Evolutionary conservation across 768 basidiomycete genomes (phyloP).

Genomic region (Tulasnella sp.): DNA sequence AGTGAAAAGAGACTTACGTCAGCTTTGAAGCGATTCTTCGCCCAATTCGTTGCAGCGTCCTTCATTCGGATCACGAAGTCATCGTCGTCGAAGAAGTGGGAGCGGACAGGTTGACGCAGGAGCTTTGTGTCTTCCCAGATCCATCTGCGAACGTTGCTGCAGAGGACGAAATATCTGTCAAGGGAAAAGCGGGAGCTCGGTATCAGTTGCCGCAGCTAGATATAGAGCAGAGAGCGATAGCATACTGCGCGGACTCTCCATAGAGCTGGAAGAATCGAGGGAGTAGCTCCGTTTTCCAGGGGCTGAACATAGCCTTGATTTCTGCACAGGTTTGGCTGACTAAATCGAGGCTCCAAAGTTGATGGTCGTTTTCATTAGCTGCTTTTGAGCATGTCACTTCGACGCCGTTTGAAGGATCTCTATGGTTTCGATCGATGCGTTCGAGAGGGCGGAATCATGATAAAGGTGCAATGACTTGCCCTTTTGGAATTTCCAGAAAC

Average conservation of each 20-base stretch:
- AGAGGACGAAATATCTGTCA: background rate
- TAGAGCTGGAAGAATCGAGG: background rate
- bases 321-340: background rate
- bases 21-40: background rate
- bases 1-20: background rate
- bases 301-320: background rate
- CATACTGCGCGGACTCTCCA: background rate
- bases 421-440: background rate
- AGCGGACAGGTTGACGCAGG: background rate
- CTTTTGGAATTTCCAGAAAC: background rate
- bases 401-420: background rate
- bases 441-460: background rate
- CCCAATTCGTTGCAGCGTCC: background rate
- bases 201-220: no score
- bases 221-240: background rate
- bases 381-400: background rate
- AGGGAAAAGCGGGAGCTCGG: no score
- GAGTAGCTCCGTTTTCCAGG: background rate
- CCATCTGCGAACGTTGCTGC: background rate
- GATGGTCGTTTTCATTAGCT: background rate
- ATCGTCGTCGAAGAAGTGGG: background rate
- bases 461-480: background rate
- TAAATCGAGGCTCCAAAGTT: background rate
- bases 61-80: background rate
- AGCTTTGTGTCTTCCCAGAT: background rate